Percentiles rank a stretch among this genome's conserved stretches.
Evolutionary conservation across 2,329 filamentous ascomycete species (phyloP).

Genomic region (Cladosporium phlei): DNA sequence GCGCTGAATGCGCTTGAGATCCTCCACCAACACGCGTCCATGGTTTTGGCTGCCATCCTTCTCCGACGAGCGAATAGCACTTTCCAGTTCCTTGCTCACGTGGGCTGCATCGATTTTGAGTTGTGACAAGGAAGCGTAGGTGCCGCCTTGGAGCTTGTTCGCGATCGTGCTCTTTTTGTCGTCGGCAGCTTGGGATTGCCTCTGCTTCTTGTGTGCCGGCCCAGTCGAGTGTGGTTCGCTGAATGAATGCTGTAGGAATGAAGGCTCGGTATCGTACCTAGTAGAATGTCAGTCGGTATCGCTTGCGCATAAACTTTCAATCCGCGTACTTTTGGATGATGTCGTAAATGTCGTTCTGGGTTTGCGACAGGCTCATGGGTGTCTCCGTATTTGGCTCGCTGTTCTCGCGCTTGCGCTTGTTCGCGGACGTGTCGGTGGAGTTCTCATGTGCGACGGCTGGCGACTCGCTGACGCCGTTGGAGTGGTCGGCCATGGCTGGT

Average conservation of each 20-base stretch:
- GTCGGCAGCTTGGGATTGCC: slow-evolving; percentile 32
- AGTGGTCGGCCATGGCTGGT: slow-evolving; percentile 14
- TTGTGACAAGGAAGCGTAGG: slow-evolving; percentile 40
- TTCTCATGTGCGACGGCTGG: slow-evolving; percentile 3
- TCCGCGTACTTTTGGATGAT: slow-evolving; percentile 38
- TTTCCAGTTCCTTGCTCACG: slow-evolving; percentile 37
- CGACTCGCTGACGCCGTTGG: slow-evolving; percentile 21
- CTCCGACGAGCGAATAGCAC: slow-evolving; percentile 14
- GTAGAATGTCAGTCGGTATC: slow-evolving; percentile 14
- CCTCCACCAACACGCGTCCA: slow-evolving; percentile 32
- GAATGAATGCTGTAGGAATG: slow-evolving; percentile 41
- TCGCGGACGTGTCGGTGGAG: slow-evolving; percentile 15
- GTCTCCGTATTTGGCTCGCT: slow-evolving; percentile 27
- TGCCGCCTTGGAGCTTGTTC: slow-evolving; percentile 33
- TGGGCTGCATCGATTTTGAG: slow-evolving; percentile 40
- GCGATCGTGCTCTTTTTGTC: slow-evolving; percentile 34
- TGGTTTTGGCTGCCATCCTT: slow-evolving; percentile 6
- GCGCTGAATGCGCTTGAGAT: slow-evolving; percentile 32
- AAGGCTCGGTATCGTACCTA: slow-evolving; percentile 41
- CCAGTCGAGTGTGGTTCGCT: slow-evolving; percentile 32
- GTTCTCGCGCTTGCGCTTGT: slow-evolving; percentile 45
- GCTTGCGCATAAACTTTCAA: background rate
- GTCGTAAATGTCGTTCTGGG: slow-evolving; percentile 38
- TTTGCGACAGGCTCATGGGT: slow-evolving; percentile 26
- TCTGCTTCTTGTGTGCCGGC: slow-evolving; percentile 43